Evolutionary conservation across 495 filamentous ascomycete species (phyloP).

Genomic region (Penicillium lividum): DNA sequence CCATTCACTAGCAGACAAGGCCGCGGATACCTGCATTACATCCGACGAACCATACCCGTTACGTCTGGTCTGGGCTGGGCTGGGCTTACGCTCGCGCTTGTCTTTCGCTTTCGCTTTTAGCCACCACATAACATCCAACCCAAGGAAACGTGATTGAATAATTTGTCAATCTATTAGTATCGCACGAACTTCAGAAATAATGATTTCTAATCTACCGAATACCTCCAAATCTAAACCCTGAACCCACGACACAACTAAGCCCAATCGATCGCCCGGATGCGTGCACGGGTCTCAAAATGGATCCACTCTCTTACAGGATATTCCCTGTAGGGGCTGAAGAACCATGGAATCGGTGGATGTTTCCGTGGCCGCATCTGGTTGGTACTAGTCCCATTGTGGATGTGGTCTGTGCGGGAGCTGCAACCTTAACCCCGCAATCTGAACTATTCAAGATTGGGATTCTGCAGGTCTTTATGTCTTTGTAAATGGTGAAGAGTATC

Average conservation of each 20-base stretch:
- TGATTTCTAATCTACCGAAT: background rate
- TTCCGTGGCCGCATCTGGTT: background rate
- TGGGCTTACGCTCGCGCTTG: no score
- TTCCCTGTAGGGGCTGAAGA: background rate
- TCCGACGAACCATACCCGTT: background rate
- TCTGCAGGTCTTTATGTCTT: no score
- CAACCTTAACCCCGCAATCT: slow-evolving; percentile 36
- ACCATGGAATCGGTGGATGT: background rate
- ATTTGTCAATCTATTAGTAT: background rate
- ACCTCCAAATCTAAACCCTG: no score
- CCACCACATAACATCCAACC: background rate
- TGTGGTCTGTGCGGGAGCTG: slow-evolving; percentile 27
- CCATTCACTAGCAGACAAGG: slow-evolving; percentile 8
- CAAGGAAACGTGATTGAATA: background rate
- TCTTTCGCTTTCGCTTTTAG: background rate
- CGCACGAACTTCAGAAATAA: background rate
- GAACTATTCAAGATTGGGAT: background rate
- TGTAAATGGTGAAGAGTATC: no score
- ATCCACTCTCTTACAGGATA: background rate
- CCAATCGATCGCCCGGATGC: slow-evolving; percentile 18
- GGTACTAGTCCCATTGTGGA: slow-evolving; percentile 8
- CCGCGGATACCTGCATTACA: slow-evolving; percentile 20
- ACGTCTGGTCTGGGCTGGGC: background rate
- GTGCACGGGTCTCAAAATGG: slow-evolving; percentile 14
- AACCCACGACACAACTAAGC: background rate